Conservation (phyloP, 148 eudicot species). For the Dianthus caryophyllus region DNA sequence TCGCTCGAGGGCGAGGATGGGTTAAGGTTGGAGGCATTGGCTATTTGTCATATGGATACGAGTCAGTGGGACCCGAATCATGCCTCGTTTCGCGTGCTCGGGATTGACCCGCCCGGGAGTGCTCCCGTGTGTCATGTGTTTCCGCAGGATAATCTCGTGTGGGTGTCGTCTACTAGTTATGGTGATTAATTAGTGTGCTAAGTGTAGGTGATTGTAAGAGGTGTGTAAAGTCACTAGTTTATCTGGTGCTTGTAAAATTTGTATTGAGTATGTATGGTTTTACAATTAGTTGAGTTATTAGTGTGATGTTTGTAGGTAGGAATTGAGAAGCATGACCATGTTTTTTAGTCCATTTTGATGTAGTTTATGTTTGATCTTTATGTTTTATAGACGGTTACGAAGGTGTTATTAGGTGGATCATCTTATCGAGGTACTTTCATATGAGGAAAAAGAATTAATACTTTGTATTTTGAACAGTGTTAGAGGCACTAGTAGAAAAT, state of each 20-base stretch:
- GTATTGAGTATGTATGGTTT: not conserved
- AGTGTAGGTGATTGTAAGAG: not conserved
- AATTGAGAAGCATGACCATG: too few relatives aligned
- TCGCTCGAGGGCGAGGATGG: conserved; percentile 42
- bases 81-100: conserved; percentile 42
- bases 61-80: conserved; percentile 45
- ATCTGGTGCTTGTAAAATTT: not conserved
- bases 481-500: too few relatives aligned
- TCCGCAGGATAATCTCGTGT: conserved; percentile 48
- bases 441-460: too few relatives aligned
- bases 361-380: too few relatives aligned
- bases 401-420: too few relatives aligned
- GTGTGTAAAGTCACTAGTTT: not conserved
- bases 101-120: conserved; percentile 36
- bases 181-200: not conserved
- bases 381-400: too few relatives aligned
- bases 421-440: too few relatives aligned
- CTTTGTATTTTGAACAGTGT: too few relatives aligned
- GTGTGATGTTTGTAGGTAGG: too few relatives aligned
- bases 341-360: too few relatives aligned
- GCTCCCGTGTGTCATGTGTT: conserved; percentile 55
- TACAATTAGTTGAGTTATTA: too few relatives aligned
- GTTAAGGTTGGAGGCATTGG: conserved; percentile 38
- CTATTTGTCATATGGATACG: conserved; percentile 58
- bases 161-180: conserved; percentile 31